Evolutionary conservation across 768 basidiomycete species (phyloP).

Genomic region (Punctularia strigosozonata): DNA sequence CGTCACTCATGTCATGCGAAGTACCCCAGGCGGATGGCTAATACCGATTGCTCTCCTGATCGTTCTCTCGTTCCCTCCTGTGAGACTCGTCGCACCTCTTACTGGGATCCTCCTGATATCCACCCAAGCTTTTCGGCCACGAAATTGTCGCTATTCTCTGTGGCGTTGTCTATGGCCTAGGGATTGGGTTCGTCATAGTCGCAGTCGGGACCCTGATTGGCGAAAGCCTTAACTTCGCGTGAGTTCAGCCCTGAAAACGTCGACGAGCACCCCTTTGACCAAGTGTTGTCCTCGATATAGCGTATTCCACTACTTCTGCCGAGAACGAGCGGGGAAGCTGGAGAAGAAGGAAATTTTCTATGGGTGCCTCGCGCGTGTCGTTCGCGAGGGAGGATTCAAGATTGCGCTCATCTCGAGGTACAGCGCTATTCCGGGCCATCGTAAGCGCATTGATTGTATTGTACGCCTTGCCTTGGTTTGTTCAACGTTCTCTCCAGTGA

Average conservation of each 20-base stretch:
- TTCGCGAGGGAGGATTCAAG: neutral
- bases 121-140: slow-evolving; percentile 72
- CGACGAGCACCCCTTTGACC: neutral
- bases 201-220: too few species aligned
- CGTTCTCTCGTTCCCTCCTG: slow-evolving; percentile 79
- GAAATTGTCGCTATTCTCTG: slow-evolving; percentile 85
- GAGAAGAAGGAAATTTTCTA: neutral
- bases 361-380: neutral
- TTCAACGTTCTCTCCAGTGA: neutral
- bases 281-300: neutral
- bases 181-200: slow-evolving; percentile 81
- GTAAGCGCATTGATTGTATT: neutral
- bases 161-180: slow-evolving; percentile 84
- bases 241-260: too few species aligned
- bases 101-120: neutral
- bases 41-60: slow-evolving; percentile 77
- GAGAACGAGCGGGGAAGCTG: neutral
- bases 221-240: too few species aligned
- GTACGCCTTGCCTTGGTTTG: neutral
- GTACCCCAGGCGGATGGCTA: slow-evolving; percentile 50
- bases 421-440: neutral
- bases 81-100: slow-evolving; percentile 17
- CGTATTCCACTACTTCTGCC: neutral
- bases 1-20: slow-evolving; percentile 10
- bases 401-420: neutral